These are phyloP conservation scores for Syzygium malaccense DNA, from an alignment of 441 rosid genomes.

Conservation along the genomic window DNA sequence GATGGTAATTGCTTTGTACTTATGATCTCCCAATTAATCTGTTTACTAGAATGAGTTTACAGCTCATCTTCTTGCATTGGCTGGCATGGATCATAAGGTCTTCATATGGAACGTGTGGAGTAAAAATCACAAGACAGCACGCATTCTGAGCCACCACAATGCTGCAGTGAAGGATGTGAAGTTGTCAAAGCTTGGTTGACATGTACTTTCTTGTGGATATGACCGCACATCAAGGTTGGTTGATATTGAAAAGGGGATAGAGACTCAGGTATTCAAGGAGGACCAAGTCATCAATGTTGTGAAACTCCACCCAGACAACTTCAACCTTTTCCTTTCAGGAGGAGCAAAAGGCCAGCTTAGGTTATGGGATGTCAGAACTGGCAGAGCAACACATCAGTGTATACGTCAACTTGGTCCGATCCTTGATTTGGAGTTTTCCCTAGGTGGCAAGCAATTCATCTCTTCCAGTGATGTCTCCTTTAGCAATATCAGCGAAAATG, in stretches of 20 bases:
- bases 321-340: slow-evolving; percentile 72
- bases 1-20: neutral
- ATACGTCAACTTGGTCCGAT: slow-evolving; percentile 52
- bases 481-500: slow-evolving; percentile 70
- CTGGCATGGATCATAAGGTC: slow-evolving; percentile 61
- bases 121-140: slow-evolving; percentile 45
- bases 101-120: slow-evolving; percentile 86
- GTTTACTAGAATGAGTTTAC: slow-evolving; percentile 47
- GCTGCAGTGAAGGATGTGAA: slow-evolving; percentile 73
- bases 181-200: slow-evolving; percentile 52
- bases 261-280: slow-evolving; percentile 52
- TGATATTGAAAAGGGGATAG: slow-evolving; percentile 68
- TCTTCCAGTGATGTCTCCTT: slow-evolving; percentile 81
- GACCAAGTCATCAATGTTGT: slow-evolving; percentile 61
- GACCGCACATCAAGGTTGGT: slow-evolving; percentile 58
- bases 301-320: slow-evolving; percentile 57
- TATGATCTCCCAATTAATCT: slow-evolving; percentile 19
- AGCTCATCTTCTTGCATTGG: slow-evolving; percentile 92
- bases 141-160: slow-evolving; percentile 42
- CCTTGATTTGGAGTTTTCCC: slow-evolving; percentile 73
- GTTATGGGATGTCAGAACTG: slow-evolving; percentile 69
- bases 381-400: slow-evolving; percentile 51
- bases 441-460: slow-evolving; percentile 58
- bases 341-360: slow-evolving; percentile 68
- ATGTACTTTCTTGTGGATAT: slow-evolving; percentile 75